Conservation (phyloP, 2,329 filamentous ascomycete species). For the Colletotrichum spaethianum region DNA sequence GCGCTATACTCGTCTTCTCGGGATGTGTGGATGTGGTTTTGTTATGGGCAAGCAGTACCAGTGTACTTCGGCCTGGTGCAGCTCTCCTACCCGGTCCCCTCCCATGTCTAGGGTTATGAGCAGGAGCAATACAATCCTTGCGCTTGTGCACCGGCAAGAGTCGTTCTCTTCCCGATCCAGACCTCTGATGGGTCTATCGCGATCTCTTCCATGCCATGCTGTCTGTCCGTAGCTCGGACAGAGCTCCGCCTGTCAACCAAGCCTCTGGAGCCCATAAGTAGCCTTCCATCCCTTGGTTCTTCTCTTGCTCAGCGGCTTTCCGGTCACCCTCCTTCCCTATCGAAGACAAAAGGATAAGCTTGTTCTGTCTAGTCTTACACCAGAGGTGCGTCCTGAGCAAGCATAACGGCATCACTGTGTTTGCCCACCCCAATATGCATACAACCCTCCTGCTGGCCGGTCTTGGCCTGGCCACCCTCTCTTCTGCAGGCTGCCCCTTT, state of each 20-base stretch:
- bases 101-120: conserved; percentile 7
- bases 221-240: background rate
- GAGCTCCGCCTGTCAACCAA: conserved; percentile 14
- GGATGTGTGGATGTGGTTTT: conserved; percentile 29
- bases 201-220: background rate
- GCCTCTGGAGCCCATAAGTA: conserved; percentile 28
- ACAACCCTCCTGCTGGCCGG: conserved; percentile 43
- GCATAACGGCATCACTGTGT: background rate
- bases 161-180: conserved; percentile 28
- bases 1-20: background rate
- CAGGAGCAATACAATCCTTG: conserved; percentile 16
- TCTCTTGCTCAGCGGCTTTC: background rate
- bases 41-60: conserved; percentile 19
- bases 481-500: conserved; percentile 51
- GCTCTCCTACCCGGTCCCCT: conserved; percentile 21
- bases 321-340: background rate
- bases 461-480: conserved; percentile 43
- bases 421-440: conserved; percentile 28
- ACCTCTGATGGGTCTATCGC: conserved; percentile 8
- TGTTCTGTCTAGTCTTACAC: background rate
- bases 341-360: background rate
- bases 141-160: conserved; percentile 17
- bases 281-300: conserved; percentile 2
- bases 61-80: conserved; percentile 12
- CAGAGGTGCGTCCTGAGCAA: background rate